Evolutionary conservation across 2,329 filamentous ascomycete genomes (phyloP).

Genomic region (Ophiostoma australiae): DNA sequence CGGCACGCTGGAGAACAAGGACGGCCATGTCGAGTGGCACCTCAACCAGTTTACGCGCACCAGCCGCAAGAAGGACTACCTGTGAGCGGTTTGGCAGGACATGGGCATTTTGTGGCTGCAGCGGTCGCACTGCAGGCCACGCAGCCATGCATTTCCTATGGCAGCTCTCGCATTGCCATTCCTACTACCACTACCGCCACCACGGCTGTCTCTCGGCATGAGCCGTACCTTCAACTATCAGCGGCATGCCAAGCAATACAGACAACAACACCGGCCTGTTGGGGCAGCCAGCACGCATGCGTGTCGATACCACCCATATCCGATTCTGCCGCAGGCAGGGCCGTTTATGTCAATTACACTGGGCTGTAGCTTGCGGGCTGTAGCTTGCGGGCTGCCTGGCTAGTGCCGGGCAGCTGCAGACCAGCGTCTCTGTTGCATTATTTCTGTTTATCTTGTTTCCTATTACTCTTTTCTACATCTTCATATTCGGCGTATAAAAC

Average conservation of each 20-base stretch:
- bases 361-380: background rate
- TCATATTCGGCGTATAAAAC: slow-evolving; percentile 5
- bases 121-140: background rate
- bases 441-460: background rate
- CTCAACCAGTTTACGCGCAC: slow-evolving; percentile 93
- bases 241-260: slow-evolving; percentile 4
- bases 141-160: background rate
- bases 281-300: background rate
- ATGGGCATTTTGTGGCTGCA: background rate
- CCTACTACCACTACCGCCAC: background rate
- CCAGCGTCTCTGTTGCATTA: background rate
- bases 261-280: background rate
- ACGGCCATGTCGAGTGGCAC: slow-evolving; percentile 95
- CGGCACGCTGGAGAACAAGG: slow-evolving; percentile 88
- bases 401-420: background rate
- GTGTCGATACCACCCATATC: background rate
- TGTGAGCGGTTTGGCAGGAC: slow-evolving; percentile 48
- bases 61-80: slow-evolving; percentile 89
- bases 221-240: background rate
- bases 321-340: background rate
- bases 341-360: background rate
- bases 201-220: background rate
- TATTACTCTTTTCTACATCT: background rate
- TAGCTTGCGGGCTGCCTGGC: background rate
- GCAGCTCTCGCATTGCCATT: background rate